Base-by-base conservation (phyloP, 1,284 basidiomycete genomes). In the Trametes polyzona region DNA sequence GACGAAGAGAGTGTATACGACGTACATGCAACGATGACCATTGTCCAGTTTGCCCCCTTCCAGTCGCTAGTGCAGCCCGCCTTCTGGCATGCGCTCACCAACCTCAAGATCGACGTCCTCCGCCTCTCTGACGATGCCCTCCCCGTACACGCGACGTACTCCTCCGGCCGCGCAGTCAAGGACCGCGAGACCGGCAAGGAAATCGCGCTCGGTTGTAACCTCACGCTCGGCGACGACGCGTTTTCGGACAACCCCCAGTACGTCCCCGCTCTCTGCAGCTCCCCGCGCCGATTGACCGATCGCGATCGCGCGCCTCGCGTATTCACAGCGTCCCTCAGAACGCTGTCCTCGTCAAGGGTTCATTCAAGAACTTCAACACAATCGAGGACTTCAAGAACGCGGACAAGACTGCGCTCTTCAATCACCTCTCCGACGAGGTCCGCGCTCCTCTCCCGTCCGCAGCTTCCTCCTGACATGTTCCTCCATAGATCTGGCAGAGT, bases 281-380 rank as follows among this genome's bases (percentile, higher is more conserved):
- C 10, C 32, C 17, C 16, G n/a, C 21, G 21, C 2, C 24, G 36
- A 32, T 35, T 21, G 17, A 1, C 41, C 46, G 48, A 55, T 30
- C 47, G 30, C 23, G 33, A 33, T 17, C 29, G 37, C 24, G 41
- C 12, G 19, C 10, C 23, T 10, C 5, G 19, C 27, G 24, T 11
- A 21, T 21, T 8, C 16, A 10, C 35, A 67, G 81, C 42, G 52
- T 72, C n/a, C 74, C 80, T 0, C 62, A 75, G 0, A 67, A 78
- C 57, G 73, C 81, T 2, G 75, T 82, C 16, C 47, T 71, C 0
- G 76, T 83, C 1, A 68, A 59, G 5, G 96, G 96, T 10, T 74
- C 79, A 1, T 81, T 98, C 66, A 96, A 95, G 80, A 95, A 95
- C 71, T 96, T 84, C 77, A 99, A 99, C 70, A 98, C 97, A 1